Base-by-base conservation (phyloP, 768 basidiomycete genomes). In the Crepidotus variabilis region DNA sequence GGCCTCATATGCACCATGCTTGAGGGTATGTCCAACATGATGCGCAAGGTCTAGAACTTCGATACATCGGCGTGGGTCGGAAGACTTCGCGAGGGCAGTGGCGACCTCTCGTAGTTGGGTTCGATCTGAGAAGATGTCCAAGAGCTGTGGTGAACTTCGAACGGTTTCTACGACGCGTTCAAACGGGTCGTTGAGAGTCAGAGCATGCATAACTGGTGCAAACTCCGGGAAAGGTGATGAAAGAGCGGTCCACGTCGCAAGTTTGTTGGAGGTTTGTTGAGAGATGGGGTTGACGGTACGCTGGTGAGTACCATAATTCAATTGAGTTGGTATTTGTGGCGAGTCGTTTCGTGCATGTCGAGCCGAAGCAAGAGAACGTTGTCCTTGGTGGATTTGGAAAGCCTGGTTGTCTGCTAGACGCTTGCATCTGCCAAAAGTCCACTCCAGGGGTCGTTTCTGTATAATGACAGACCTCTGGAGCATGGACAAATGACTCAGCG, bases 401-500 rank as follows among this genome's bases (percentile, higher is more conserved):
- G 50, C 20, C 24, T 14, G 46, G 36, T 23, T 45, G 33, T 28
- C 55, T 51, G 13, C 14, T 5, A 43, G 39, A 43, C 39, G 39
- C 39, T 49, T 35, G 39, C 57, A 65, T 63, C 53, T 55, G 52
- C 57, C 51, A 39, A 65, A 60, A 64, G 66, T 20, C 64, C 73
- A 75, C 62, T 78, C 74, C 69, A 81, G 69, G 72, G 77, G 76
- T 71, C 72, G 78, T 73, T 79, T 81, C 74, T 72, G 76, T 70
- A 77, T 72, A 72, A 78, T 74, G 66, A 77, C 70, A 67, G 74
- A 78, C 74, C 80, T 81, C 82, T 80, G 83, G 73, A 84, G 86
- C 87, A 89, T 89, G 82, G 82, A 84, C 84, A 83, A 79, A 76
- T 78, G 77, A 78, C 61, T 35, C 59, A 65, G 59, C 51, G 63